Conservation (phyloP, 1,284 basidiomycete genomes). For the Cutaneotrichosporon mucoides region DNA sequence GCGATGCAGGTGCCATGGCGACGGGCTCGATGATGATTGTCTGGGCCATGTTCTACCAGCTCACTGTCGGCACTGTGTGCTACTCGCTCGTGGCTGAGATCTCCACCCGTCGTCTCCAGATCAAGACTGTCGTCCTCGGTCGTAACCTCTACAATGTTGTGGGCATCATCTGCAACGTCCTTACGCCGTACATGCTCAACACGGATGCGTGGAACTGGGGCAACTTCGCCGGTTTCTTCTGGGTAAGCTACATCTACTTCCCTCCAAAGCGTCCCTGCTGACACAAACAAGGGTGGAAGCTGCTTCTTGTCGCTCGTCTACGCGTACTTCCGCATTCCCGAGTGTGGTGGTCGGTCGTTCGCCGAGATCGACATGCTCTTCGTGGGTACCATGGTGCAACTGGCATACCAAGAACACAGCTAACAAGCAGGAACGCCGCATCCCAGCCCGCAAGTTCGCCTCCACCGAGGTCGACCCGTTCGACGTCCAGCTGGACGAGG, state of each 20-base stretch:
- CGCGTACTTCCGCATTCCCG: constrained; percentile 32
- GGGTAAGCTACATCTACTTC: constrained; percentile 9
- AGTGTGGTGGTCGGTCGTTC: constrained; percentile 47
- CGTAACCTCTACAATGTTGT: constrained; percentile 48
- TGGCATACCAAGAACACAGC: background rate
- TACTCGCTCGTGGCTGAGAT: constrained; percentile 52
- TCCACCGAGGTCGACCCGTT: constrained; percentile 22
- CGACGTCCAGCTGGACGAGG: constrained; percentile 12
- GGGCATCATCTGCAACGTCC: constrained; percentile 48
- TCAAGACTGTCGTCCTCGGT: constrained; percentile 56
- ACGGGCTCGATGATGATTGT: constrained; percentile 51
- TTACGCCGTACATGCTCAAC: constrained; percentile 53
- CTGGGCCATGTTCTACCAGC: constrained; percentile 48
- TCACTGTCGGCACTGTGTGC: constrained; percentile 43
- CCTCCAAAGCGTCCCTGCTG: no score
- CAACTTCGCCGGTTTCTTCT: constrained; percentile 26
- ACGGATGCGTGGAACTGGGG: constrained; percentile 50
- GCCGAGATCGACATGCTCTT: constrained; percentile 51
- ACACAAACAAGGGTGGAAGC: constrained; percentile 29
- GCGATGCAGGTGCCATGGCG: constrained; percentile 37
- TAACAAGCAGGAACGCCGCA: constrained; percentile 9
- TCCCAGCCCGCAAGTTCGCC: constrained; percentile 31
- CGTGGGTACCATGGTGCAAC: background rate
- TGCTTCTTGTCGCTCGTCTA: constrained; percentile 42
- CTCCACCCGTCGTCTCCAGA: constrained; percentile 51